Percentiles rank a stretch among this genome's conserved stretches.
Evolutionary conservation across 1,284 basidiomycete species (phyloP).

Genomic region (Puccinia sorghi): DNA sequence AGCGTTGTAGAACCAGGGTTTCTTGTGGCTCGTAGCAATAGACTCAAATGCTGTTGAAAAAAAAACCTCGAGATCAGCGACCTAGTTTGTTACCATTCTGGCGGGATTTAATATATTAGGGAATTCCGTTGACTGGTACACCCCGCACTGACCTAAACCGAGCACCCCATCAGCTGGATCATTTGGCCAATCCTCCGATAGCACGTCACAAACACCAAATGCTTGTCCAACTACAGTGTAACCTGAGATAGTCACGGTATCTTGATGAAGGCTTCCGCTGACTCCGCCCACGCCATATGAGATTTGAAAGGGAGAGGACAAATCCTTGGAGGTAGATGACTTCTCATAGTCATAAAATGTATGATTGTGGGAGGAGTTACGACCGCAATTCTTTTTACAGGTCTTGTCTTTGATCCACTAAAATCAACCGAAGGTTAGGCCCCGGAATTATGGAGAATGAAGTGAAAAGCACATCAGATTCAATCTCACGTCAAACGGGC

Average conservation of each 20-base stretch:
- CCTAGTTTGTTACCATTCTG: neutral
- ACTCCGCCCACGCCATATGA: slow-evolving; percentile 48
- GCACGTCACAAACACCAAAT: slow-evolving; percentile 41
- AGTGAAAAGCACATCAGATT: neutral
- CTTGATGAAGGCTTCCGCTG: slow-evolving; percentile 38
- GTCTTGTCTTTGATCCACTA: slow-evolving; percentile 46
- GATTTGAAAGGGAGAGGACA: slow-evolving; percentile 37
- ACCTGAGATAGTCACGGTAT: slow-evolving; percentile 34
- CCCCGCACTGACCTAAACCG: slow-evolving; percentile 37
- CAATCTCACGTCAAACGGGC: neutral
- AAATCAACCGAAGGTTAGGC: neutral
- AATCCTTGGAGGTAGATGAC: slow-evolving; percentile 38
- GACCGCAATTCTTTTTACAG: slow-evolving; percentile 47
- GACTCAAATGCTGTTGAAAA: slow-evolving; percentile 30
- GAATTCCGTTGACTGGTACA: neutral
- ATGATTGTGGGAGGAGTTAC: slow-evolving; percentile 16
- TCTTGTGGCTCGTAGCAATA: slow-evolving; percentile 44
- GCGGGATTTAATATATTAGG: neutral
- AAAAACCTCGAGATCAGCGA: neutral
- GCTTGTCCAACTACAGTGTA: slow-evolving; percentile 35
- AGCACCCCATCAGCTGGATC: slow-evolving; percentile 50
- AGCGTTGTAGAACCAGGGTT: slow-evolving; percentile 49
- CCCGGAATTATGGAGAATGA: neutral
- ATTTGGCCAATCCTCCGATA: slow-evolving; percentile 48
- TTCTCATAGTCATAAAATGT: slow-evolving; percentile 33